Conservation (phyloP, 2,329 filamentous ascomycete species). For the Aspergillus clavatus region DNA sequence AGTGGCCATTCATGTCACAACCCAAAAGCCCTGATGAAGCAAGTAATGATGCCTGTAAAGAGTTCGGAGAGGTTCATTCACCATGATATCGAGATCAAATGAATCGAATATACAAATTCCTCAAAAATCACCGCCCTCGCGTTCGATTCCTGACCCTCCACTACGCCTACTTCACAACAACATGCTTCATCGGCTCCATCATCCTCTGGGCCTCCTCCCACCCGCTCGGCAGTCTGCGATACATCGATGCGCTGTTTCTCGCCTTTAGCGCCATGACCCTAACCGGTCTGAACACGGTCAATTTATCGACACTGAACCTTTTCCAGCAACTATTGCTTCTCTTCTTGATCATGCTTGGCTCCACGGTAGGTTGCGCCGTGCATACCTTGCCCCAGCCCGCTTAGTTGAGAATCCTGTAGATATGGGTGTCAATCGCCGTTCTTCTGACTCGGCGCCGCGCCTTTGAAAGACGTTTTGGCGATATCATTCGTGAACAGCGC, state of each 20-base stretch:
- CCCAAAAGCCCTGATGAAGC: too few species aligned
- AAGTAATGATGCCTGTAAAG: too few species aligned
- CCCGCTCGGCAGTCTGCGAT: slow-evolving; percentile 38
- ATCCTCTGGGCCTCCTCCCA: slow-evolving; percentile 48
- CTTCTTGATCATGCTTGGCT: slow-evolving; percentile 45
- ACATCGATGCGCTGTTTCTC: slow-evolving; percentile 46
- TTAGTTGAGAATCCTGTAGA: neutral
- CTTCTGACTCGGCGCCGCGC: neutral
- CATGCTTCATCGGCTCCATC: slow-evolving; percentile 40
- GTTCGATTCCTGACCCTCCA: slow-evolving; percentile 42
- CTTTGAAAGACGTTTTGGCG: neutral
- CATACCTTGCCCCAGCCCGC: neutral
- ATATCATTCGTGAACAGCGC: neutral
- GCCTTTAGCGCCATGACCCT: slow-evolving; percentile 46
- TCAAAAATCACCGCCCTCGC: neutral
- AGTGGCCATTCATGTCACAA: too few species aligned
- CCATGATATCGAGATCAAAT: too few species aligned
- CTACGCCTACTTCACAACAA: slow-evolving; percentile 46
- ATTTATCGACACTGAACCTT: slow-evolving; percentile 44
- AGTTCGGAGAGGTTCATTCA: too few species aligned
- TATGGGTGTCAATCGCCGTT: neutral
- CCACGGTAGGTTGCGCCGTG: slow-evolving; percentile 27
- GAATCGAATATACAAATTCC: neutral
- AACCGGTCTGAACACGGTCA: slow-evolving; percentile 47
- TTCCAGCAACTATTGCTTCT: slow-evolving; percentile 47